A percentile compares a stretch with the other conserved stretches of the same genome.
Conservation (phyloP, 495 filamentous ascomycete genomes). For the Cercophora scortea region DNA sequence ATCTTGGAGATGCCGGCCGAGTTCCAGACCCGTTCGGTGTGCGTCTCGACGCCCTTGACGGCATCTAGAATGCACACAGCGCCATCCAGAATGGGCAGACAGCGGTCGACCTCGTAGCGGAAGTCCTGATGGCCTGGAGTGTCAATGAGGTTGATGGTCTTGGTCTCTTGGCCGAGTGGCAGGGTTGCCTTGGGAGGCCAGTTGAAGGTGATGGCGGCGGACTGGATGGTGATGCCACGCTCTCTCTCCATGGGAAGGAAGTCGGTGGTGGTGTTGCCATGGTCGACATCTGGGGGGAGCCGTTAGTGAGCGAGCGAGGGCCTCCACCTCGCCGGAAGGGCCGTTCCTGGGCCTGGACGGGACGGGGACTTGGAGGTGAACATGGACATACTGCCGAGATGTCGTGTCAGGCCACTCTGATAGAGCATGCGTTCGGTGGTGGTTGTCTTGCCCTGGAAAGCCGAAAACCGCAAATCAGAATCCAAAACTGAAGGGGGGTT, state of each 20-base stretch:
- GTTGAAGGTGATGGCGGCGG: constrained; percentile 88
- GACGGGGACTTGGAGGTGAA: not conserved
- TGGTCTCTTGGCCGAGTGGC: constrained; percentile 31
- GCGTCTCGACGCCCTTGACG: constrained; percentile 94
- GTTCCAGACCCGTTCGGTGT: constrained; percentile 95
- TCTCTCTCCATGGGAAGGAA: constrained; percentile 92
- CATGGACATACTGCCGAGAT: constrained; percentile 63
- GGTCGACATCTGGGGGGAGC: constrained; percentile 67
- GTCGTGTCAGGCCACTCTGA: constrained; percentile 81
- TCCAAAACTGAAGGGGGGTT: no score
- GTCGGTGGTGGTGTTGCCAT: constrained; percentile 95
- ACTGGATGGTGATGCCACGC: constrained; percentile 95
- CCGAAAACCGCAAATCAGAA: constrained; percentile 1
- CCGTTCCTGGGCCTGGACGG: not conserved
- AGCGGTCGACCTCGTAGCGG: constrained; percentile 93
- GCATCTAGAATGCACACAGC: constrained; percentile 94
- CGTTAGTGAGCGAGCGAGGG: no score
- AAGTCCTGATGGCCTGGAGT: constrained; percentile 98
- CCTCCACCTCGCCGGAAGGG: no score
- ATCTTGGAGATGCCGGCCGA: constrained; percentile 82
- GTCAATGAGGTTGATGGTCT: constrained; percentile 84
- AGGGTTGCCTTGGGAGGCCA: constrained; percentile 49
- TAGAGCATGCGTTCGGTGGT: constrained; percentile 99
- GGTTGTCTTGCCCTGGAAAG: constrained; percentile 81
- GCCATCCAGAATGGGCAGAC: constrained; percentile 86